Conservation (phyloP, 2,329 filamentous ascomycete species). For the Beauveria sp. region DNA sequence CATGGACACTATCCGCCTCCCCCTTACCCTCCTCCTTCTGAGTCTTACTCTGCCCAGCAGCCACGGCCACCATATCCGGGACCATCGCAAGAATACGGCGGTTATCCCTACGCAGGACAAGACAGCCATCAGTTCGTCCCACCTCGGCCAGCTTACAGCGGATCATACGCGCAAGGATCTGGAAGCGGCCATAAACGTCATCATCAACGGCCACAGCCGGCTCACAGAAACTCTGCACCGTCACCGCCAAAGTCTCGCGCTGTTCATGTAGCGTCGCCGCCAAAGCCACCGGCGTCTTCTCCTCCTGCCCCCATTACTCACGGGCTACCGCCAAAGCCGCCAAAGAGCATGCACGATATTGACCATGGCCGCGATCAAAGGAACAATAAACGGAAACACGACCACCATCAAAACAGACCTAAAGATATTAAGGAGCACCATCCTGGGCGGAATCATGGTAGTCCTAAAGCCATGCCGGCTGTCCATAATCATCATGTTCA, state of each 20-base stretch:
- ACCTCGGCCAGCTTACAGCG: constrained; percentile 8
- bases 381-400: constrained; percentile 8
- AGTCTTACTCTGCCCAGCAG: constrained; percentile 8
- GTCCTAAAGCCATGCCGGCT: not conserved
- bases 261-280: not conserved
- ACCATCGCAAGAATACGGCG: not conserved
- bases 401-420: constrained; percentile 2
- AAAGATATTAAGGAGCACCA: constrained; percentile 9
- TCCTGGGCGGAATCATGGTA: constrained; percentile 4
- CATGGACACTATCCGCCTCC: constrained; percentile 13
- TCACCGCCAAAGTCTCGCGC: constrained; percentile 1
- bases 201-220: not conserved
- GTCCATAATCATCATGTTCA: not conserved
- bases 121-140: not conserved
- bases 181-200: not conserved
- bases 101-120: not conserved
- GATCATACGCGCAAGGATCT: constrained; percentile 1
- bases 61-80: not conserved
- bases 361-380: constrained; percentile 1
- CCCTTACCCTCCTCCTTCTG: constrained; percentile 16
- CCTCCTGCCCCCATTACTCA: not conserved
- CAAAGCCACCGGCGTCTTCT: not conserved
- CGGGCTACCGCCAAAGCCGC: constrained; percentile 8
- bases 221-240: not conserved
- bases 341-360: constrained; percentile 10